phyloP scores from a whole-genome alignment of 257 asterid species.

The Ilex aquifolium region DNA sequence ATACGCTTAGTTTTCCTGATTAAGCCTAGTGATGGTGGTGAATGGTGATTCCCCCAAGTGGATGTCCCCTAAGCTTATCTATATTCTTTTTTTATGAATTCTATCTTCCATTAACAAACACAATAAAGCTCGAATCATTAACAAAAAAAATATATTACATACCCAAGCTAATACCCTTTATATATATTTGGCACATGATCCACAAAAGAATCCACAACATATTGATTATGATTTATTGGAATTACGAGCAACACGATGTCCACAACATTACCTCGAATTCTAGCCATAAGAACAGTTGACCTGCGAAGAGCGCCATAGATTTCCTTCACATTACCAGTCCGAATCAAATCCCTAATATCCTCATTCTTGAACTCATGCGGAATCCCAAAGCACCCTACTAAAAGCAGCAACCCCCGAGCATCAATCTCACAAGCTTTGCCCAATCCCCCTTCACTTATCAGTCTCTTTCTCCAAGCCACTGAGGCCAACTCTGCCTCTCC shows the following conservation, averaged over 20 bases:
- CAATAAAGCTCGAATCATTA: too few species aligned
- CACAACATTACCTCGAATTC: constrained; percentile 52
- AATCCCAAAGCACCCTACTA: constrained; percentile 68
- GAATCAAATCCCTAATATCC: constrained; percentile 58
- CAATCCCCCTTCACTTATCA: constrained; percentile 69
- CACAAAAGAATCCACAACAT: too few species aligned
- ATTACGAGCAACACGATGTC: neutral
- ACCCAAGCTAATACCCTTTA: too few species aligned
- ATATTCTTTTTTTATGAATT: too few species aligned
- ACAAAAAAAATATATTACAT: too few species aligned
- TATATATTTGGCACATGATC: too few species aligned
- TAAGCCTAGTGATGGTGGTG: too few species aligned
- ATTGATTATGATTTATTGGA: neutral
- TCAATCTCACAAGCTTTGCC: constrained; percentile 48
- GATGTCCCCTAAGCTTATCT: too few species aligned
- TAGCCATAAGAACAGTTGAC: constrained; percentile 47
- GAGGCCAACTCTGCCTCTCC: constrained; percentile 59
- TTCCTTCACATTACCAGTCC: constrained; percentile 53
- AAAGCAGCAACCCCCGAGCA: constrained; percentile 74
- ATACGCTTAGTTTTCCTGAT: too few species aligned
- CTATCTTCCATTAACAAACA: too few species aligned
- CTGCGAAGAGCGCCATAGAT: constrained; percentile 41
- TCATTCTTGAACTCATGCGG: constrained; percentile 41
- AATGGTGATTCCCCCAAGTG: too few species aligned
- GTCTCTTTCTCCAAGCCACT: constrained; percentile 65